These are phyloP conservation scores for Fereydounia khargensis DNA, from an alignment of 1,284 basidiomycete species.

Conservation along the genomic window DNA sequence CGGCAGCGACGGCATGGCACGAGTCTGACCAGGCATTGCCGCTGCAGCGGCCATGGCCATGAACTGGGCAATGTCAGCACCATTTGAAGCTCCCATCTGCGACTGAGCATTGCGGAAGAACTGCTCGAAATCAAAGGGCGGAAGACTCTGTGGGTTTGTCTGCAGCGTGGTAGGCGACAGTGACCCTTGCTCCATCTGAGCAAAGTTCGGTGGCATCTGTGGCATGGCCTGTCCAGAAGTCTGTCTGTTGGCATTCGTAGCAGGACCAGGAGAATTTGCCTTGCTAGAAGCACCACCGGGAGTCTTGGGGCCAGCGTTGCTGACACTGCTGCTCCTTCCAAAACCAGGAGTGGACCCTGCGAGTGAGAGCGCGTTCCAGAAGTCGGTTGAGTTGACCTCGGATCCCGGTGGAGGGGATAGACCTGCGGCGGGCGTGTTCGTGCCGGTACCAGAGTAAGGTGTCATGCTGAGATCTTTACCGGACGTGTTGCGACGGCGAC, in stretches of 20 bases:
- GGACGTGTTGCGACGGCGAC: constrained; percentile 32
- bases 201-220: constrained; percentile 23
- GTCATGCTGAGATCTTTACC: constrained; percentile 37
- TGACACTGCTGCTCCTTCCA: constrained; percentile 15
- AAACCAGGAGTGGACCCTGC: constrained; percentile 17
- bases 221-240: constrained; percentile 1
- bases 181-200: constrained; percentile 39
- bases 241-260: no score
- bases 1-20: constrained; percentile 2
- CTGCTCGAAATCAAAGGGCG: constrained; percentile 43
- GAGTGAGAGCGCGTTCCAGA: constrained; percentile 36
- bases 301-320: constrained; percentile 25
- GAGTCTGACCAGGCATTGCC: constrained; percentile 23
- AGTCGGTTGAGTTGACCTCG: constrained; percentile 27
- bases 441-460: constrained; percentile 22
- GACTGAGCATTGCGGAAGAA: constrained; percentile 42
- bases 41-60: constrained; percentile 64
- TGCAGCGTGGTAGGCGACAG: constrained; percentile 39
- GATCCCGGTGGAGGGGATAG: constrained; percentile 12
- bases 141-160: constrained; percentile 46
- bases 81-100: constrained; percentile 41
- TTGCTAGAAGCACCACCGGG: constrained; percentile 27
- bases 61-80: constrained; percentile 59
- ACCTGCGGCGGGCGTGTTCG: constrained; percentile 17
- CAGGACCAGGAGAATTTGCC: constrained; percentile 15